Conservation (phyloP, 352 stramenopile genomes). For the Pythium scleroteichum region DNA sequence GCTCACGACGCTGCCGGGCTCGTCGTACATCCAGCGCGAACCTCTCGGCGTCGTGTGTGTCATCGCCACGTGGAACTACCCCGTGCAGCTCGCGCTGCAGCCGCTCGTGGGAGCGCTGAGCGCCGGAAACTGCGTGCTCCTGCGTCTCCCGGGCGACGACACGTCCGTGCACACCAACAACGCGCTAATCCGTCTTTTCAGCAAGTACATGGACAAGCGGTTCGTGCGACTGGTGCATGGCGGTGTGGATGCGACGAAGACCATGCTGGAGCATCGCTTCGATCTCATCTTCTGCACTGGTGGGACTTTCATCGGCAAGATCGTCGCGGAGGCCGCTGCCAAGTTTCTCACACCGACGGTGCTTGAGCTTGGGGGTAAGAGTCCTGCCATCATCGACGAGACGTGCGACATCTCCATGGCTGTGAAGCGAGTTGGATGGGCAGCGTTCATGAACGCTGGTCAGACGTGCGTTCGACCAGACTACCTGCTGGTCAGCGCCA, state of each 20-base stretch:
- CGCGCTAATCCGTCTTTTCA: conserved; percentile 48
- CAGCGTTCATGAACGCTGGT: conserved; percentile 88
- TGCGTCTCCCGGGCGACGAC: conserved; percentile 91
- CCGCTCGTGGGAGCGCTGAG: conserved; percentile 81
- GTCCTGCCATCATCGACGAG: conserved; percentile 81
- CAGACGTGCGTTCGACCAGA: conserved; percentile 95
- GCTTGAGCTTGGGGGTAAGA: conserved; percentile 95
- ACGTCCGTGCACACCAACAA: conserved; percentile 53
- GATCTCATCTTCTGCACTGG: conserved; percentile 82
- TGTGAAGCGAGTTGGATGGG: conserved; percentile 80
- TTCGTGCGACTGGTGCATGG: conserved; percentile 83
- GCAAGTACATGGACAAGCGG: conserved; percentile 59
- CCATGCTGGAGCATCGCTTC: conserved; percentile 70
- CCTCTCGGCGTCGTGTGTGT: conserved; percentile 85
- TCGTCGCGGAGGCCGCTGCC: conserved; percentile 88
- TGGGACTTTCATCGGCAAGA: conserved; percentile 74
- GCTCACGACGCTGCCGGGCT: conserved; percentile 50
- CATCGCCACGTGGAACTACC: conserved; percentile 92
- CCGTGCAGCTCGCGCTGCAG: conserved; percentile 70
- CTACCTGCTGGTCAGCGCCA: conserved; percentile 88
- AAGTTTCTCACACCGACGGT: conserved; percentile 93
- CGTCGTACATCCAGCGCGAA: conserved; percentile 56
- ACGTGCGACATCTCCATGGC: conserved; percentile 56
- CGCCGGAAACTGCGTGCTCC: conserved; percentile 90
- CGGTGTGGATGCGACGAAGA: conserved; percentile 60